A percentile compares a stretch with the other conserved stretches of the same genome.
These are phyloP conservation scores for Scutellaria minor DNA, from an alignment of 257 asterid species.

Conservation along the genomic window DNA sequence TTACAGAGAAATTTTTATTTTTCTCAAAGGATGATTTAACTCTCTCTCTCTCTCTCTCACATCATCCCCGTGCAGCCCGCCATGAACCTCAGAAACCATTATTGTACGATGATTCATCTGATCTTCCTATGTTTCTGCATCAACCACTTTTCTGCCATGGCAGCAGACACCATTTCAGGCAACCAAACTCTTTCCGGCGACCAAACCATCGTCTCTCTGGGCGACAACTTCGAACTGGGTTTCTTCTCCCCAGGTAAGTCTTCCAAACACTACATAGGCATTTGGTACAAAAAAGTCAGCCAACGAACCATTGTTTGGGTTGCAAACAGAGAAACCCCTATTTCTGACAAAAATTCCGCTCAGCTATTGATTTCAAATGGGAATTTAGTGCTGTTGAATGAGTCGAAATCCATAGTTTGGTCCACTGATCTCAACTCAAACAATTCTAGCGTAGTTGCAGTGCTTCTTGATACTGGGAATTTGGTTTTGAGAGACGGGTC, in stretches of 20 bases:
- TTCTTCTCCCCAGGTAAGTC: slow-evolving; percentile 57
- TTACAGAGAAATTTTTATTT: slow-evolving; percentile 2
- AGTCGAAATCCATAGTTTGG: slow-evolving; percentile 50
- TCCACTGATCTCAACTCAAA: slow-evolving; percentile 46
- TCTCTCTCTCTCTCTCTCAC: slow-evolving; percentile 6
- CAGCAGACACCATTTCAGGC: slow-evolving; percentile 46
- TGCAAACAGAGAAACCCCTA: slow-evolving; percentile 62
- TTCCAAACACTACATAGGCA: slow-evolving; percentile 51
- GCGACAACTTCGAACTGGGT: slow-evolving; percentile 49
- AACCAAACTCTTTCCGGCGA: slow-evolving; percentile 47
- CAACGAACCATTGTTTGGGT: slow-evolving; percentile 56
- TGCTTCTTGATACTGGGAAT: slow-evolving; percentile 68
- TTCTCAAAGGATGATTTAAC: slow-evolving; percentile 14
- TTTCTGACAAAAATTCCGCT: slow-evolving; percentile 40
- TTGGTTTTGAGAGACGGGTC: slow-evolving; percentile 53
- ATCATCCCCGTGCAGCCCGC: not conserved
- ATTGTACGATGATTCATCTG: slow-evolving; percentile 28
- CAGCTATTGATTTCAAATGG: slow-evolving; percentile 41
- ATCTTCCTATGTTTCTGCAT: slow-evolving; percentile 31
- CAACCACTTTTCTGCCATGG: slow-evolving; percentile 28
- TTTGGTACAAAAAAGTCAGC: slow-evolving; percentile 51
- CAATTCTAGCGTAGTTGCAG: slow-evolving; percentile 46
- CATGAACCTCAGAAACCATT: slow-evolving; percentile 20
- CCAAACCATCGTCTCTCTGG: slow-evolving; percentile 55
- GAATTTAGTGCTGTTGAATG: slow-evolving; percentile 53